Percentiles rank a stretch among this genome's conserved stretches.
phyloP scores from a whole-genome alignment of 2,329 filamentous ascomycete species.

The Emergomyces orientalis region DNA sequence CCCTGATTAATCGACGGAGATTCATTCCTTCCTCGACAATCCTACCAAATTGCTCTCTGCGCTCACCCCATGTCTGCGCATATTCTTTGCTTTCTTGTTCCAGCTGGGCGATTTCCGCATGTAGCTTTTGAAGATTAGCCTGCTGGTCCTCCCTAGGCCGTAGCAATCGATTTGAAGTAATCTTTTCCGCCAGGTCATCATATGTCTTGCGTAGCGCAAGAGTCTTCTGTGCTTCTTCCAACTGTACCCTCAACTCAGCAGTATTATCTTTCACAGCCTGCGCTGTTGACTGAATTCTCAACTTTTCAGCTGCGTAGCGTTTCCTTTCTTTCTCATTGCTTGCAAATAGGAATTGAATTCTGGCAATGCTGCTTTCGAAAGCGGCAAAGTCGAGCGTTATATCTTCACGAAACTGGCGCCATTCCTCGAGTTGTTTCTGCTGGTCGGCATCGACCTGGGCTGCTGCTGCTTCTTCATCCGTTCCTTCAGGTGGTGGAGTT shows the following conservation, averaged over 20 bases:
- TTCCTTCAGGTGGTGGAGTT: constrained; percentile 58
- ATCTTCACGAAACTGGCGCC: constrained; percentile 68
- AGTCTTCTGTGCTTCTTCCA: constrained; percentile 66
- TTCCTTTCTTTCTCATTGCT: constrained; percentile 77
- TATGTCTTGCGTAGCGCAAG: constrained; percentile 74
- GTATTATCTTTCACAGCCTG: constrained; percentile 70
- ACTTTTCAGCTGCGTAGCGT: constrained; percentile 72
- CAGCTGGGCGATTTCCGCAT: constrained; percentile 79
- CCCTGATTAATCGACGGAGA: constrained; percentile 73
- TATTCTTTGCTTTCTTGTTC: constrained; percentile 77
- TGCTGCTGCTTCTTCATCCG: constrained; percentile 34
- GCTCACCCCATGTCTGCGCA: constrained; percentile 71
- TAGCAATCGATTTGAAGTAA: constrained; percentile 69
- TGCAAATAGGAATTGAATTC: constrained; percentile 75
- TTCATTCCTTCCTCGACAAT: constrained; percentile 89
- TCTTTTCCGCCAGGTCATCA: constrained; percentile 79
- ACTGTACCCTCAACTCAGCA: constrained; percentile 57
- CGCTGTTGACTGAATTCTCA: constrained; percentile 68
- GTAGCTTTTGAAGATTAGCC: constrained; percentile 66
- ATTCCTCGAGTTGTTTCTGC: constrained; percentile 46
- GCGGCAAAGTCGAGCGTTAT: constrained; percentile 79
- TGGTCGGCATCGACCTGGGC: constrained; percentile 38
- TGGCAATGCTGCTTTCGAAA: constrained; percentile 75
- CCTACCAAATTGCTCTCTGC: constrained; percentile 73
- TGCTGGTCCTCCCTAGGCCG: constrained; percentile 77